A percentile compares a stretch with the other conserved stretches of the same genome.
Conservation (phyloP, 257 asterid species). For the Linaria vulgaris region DNA sequence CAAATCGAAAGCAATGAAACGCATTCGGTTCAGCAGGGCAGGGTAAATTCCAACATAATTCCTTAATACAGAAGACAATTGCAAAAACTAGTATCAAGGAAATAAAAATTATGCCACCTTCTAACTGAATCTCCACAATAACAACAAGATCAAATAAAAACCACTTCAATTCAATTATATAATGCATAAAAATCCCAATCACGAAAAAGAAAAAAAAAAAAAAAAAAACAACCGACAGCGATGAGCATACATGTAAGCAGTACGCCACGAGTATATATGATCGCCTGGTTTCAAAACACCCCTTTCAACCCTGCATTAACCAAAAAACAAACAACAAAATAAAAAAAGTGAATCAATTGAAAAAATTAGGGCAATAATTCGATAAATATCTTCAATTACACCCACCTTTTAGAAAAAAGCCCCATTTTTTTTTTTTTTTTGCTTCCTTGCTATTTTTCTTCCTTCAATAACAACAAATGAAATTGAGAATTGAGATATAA, state of each 20-base stretch:
- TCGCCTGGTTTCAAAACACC: constrained; percentile 84
- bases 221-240: constrained; percentile 53
- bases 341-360: background rate
- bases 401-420: constrained; percentile 54
- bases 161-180: no score
- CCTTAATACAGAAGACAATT: no score
- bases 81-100: no score
- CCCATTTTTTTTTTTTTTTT: constrained; percentile 44
- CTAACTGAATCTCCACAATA: no score
- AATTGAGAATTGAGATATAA: background rate
- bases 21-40: no score
- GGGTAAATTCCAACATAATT: no score
- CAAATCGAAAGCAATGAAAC: no score
- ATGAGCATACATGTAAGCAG: constrained; percentile 83
- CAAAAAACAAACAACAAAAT: background rate
- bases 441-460: no score
- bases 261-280: constrained; percentile 94
- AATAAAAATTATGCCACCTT: no score
- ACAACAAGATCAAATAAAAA: no score
- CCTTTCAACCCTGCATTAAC: constrained; percentile 50
- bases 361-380: background rate
- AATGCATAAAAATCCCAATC: background rate
- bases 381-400: background rate
- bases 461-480: background rate
- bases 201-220: background rate